Percentiles rank a stretch among this genome's conserved stretches.
Conservation (phyloP, 495 filamentous ascomycete genomes). For the Hyaloscypha bicolor region DNA sequence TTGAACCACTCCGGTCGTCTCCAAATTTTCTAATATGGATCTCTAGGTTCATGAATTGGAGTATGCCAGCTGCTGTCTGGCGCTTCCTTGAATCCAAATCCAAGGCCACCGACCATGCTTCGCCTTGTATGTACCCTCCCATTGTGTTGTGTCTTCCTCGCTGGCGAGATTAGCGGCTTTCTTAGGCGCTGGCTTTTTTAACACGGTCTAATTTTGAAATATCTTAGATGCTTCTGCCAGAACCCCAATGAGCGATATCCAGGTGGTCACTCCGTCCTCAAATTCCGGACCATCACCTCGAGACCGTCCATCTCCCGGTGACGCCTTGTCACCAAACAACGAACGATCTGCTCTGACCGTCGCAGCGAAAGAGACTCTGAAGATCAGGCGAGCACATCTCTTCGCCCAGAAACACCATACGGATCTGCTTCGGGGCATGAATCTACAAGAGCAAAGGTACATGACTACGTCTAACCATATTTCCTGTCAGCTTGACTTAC, state of each 20-base stretch:
- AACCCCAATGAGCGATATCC: slow-evolving; percentile 30
- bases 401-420: slow-evolving; percentile 37
- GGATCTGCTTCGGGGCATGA: slow-evolving; percentile 34
- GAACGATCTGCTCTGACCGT: slow-evolving; percentile 29
- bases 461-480: slow-evolving; percentile 9
- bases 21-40: slow-evolving; percentile 9
- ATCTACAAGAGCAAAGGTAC: slow-evolving; percentile 33
- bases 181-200: neutral
- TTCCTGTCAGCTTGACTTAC: neutral
- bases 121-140: slow-evolving; percentile 17
- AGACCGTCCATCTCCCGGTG: slow-evolving; percentile 31
- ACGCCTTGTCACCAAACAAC: slow-evolving; percentile 29
- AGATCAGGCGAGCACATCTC: slow-evolving; percentile 36
- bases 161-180: neutral
- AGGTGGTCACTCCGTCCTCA: slow-evolving; percentile 28
- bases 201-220: slow-evolving; percentile 6
- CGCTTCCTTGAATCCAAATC: slow-evolving; percentile 24
- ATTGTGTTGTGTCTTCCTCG: neutral
- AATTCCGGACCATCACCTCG: slow-evolving; percentile 11
- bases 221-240: slow-evolving; percentile 10
- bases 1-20: slow-evolving; percentile 7
- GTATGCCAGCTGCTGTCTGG: slow-evolving; percentile 31
- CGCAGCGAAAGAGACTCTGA: slow-evolving; percentile 31
- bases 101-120: slow-evolving; percentile 26
- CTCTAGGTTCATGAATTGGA: slow-evolving; percentile 40